These are phyloP conservation scores for Plectosphaerella plurivora DNA, from an alignment of 2,329 filamentous ascomycete species.

Conservation along the genomic window DNA sequence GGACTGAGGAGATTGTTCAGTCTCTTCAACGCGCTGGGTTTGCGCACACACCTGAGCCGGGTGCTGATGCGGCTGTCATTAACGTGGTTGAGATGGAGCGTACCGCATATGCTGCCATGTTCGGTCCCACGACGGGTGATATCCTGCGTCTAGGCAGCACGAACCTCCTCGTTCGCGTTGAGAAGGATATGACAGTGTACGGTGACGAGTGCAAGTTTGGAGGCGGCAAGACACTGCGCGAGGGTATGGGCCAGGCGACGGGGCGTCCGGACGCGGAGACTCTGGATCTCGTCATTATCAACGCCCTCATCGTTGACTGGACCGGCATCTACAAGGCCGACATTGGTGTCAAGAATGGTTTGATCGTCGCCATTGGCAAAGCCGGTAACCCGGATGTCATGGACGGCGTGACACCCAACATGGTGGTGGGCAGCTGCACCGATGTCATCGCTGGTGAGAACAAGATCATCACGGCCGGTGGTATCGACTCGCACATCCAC, in stretches of 20 bases:
- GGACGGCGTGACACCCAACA: constrained; percentile 73
- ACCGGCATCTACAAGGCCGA: constrained; percentile 94
- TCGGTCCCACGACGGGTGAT: constrained; percentile 88
- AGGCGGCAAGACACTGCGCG: constrained; percentile 86
- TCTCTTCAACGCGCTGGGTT: constrained; percentile 71
- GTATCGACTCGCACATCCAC: constrained; percentile 86
- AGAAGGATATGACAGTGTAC: constrained; percentile 78
- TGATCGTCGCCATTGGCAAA: constrained; percentile 87
- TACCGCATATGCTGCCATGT: constrained; percentile 79
- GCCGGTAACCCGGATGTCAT: constrained; percentile 97
- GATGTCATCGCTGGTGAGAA: constrained; percentile 90
- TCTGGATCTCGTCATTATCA: constrained; percentile 82
- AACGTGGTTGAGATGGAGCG: constrained; percentile 69
- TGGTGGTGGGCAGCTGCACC: constrained; percentile 83
- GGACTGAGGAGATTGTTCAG: constrained; percentile 61
- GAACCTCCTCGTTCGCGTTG: constrained; percentile 85
- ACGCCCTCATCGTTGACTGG: constrained; percentile 87
- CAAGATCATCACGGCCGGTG: constrained; percentile 87
- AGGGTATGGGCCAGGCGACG: constrained; percentile 92
- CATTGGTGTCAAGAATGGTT: constrained; percentile 84
- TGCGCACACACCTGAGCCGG: constrained; percentile 67
- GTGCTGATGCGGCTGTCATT: constrained; percentile 46
- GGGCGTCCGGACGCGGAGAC: constrained; percentile 68
- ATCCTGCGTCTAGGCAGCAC: constrained; percentile 76
- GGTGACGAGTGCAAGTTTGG: constrained; percentile 96